Evolutionary conservation across 768 basidiomycete genomes (phyloP), one percentile per base, ranked within the genome.

Genomic region (Clitopilus passeckerianus): DNA sequence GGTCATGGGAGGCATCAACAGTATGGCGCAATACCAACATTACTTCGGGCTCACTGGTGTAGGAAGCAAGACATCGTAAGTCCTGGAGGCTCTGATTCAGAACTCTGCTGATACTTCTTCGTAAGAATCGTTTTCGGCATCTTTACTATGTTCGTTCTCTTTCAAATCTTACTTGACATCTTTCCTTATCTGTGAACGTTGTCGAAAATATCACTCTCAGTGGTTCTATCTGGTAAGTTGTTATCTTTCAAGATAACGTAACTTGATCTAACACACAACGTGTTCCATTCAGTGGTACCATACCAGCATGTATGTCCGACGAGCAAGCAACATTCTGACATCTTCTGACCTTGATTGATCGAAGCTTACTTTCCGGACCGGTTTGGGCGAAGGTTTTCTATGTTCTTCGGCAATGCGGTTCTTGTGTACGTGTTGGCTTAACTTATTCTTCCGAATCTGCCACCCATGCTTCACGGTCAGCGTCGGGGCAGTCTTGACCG

Each of bases 1-100:
- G 78, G 79, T 82, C 59, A 82, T 83, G 81, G 74, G 77, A 23
- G 77, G 79, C 53, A 77, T 82, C 66, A 82, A 84, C 63, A 74
- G 75, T 56, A 83, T 83, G 81, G 59, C 64, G 20, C 76, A 78
- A 57, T 78, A 78, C 60, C 80, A 82, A 60, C 44, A 63, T 0
- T 83, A 80, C 62, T 84, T 84, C 63, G 75, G 75, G 20, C 60
- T 82, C 72, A 67, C 61, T 4, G 70, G 72, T 30, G 75, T 78
- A 53, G 76, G 77, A 16, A 69, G 72, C n/a, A 74, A 73, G 60
- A 81, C 80, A 6, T 75, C 77, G 75, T 75, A 61, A 54, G 20
- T 23, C 35, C 18, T 27, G n/a, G 43, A 12, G 18, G 8, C 30
- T 43, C 20, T 55, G 30, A 5, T 5, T 34, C 8, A 22, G 50